Base-by-base conservation (phyloP, 495 filamentous ascomycete genomes). In the Penicillium diatomitis region DNA sequence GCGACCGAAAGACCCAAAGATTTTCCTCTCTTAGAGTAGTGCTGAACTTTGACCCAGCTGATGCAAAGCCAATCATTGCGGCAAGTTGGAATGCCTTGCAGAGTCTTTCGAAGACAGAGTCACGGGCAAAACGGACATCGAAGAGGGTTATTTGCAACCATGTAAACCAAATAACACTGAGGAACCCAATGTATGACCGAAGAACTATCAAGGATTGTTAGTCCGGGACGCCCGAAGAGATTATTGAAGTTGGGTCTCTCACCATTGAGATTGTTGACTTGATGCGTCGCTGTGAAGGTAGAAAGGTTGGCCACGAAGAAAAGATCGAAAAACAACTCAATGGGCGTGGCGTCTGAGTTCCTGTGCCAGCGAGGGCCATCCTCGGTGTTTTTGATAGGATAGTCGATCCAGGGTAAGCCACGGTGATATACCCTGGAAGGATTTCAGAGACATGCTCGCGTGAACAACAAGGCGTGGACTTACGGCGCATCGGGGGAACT, bases 271-370 rank as follows among this genome's bases (percentile, higher is more conserved):
- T 73, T 69, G 49, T 68, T 67, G 49, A 84, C 76, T 11, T 78
- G 69, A 53, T 81, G 75, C 8, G 71, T 71, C 48, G 74, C 68
- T 1, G 77, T 76, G 53, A 85, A 84, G 8, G 79, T 81, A n/a
- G 76, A 76, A 11, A 85, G 61, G 54, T 84, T 85, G 40, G 82
- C 81, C 12, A 84, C 82, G 53, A 86, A 81, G 64, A 84, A 86
- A 4, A 86, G 66, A 58, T 86, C 82, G 54, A 77, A 84, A 64
- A 86, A 86, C n/a, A 85, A 65, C 52, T 85, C 77, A 37, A 77
- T 72, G 6, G 71, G 68, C 3, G 65, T 78, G 6, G 78, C 74
- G 55, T 82, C 79, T 6, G 55, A 52, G 47, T 64, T 63, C 8
- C 61, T 58, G 35, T 62, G 61, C 5, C 71, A 56, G 38, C 54